Evolutionary conservation across 202 grass and related monocot genomes (phyloP), one percentile per base, ranked within the genome.

Genomic region (Schoenoplectus triqueter): DNA sequence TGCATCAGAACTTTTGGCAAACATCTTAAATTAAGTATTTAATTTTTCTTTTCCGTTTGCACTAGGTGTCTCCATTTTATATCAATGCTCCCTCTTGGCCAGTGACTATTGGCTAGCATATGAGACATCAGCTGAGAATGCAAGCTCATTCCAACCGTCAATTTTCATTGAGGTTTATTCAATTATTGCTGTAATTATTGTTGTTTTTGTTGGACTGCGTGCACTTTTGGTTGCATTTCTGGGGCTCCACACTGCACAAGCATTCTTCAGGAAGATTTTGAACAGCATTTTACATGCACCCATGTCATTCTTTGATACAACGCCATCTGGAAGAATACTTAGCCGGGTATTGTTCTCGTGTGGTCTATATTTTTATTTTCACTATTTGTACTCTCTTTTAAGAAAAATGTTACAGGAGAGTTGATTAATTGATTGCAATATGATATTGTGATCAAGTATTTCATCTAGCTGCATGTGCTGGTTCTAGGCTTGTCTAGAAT

Each of bases 271-370:
- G 87, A 88, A 98, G 86, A 92, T 98, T 69, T 89, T 98, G 77
- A 69, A 92, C 46, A 95, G 93, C 86, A 98, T 98, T 81, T 85
- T 98, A 17, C 96, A 95, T 86, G 93, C 96, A 0, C 96, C 96
- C 21, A 99, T 99, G 96, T 91, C 96, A 4, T 99, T 98, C 83
- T 98, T 99, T 60, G 96, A 99, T 89, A 99, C 93, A 22, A 95
- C 96, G 9, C 93, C 96, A 11, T 99, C 96, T 56, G 96, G 96
- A 76, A 95, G 96, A 85, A 94, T 99, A 80, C 96, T 99, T 61
- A 99, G 91, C 87, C 88, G 96, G 96, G 94, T 97, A 87, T 11
- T 59, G 17, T 66, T 71, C 13, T 42, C 40, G 45, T 66, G 50
- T n/a, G 45, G 14, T 67, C 40, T 15, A 81, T 82, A 42, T 17